Evolutionary conservation across 2,329 filamentous ascomycete species (phyloP), one percentile per base, ranked within the genome.

Genomic region (Xylariaceae sp.): DNA sequence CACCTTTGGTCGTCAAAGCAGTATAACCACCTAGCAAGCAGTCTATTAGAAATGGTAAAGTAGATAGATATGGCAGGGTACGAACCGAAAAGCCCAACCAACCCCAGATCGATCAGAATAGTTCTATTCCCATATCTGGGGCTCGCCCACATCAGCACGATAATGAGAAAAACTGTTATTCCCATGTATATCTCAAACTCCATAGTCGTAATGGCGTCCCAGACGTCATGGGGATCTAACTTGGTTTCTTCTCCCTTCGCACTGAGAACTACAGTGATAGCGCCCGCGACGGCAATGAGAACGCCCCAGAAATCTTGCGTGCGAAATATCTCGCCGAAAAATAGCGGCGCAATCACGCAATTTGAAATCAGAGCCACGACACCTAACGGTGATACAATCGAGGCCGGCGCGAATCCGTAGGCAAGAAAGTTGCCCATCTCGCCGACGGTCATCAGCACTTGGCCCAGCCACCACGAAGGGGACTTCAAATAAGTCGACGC

Each of bases 311-410:
- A 88, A 74, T 99, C 94, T 54, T 91, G 85, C 67, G 81, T 81
- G 39, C 94, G 87, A 70, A 99, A 97, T 54, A 80, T 82, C 76
- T 99, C 94, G 71, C 96, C 92, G 66, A 99, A 87, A 80, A 99
- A 87, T 63, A 94, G 86, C 0, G 94, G 94, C 2, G 94, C 94
- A 71, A 99, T 96, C 61, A 99, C 84, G 74, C 94, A 99, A 75
- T 99, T 99, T 50, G 92, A 96, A 51, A 99, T 87, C 63, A 99
- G 79, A 1, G 94, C 94, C 10, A 99, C 94, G n/a, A 99, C 94
- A 8, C 94, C 94, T 4, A 99, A 80, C 0, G 94, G 94, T 39
- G 92, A 97, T 48, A 99, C 94, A 68, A 99, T 97, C 11, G 94
- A 97, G 6, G 94, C 94, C 2, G 94, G 94, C 35, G 94, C 94